A percentile compares a stretch with the other conserved stretches of the same genome.
These are phyloP conservation scores for Ophiocordyceps camponoti-rufipedis DNA, from an alignment of 2,329 filamentous ascomycete species.

Conservation along the genomic window DNA sequence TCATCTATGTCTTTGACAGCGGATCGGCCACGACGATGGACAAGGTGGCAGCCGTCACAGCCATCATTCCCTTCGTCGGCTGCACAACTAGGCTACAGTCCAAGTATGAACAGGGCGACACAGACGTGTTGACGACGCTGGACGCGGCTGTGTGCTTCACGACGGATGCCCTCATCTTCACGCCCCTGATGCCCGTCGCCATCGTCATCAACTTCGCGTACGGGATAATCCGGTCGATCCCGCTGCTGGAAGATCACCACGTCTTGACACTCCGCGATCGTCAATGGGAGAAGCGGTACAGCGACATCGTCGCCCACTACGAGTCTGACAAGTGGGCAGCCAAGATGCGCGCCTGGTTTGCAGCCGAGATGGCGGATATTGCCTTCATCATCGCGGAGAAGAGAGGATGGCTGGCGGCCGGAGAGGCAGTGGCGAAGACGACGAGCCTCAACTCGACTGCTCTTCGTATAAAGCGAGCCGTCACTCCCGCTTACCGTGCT, in stretches of 20 bases:
- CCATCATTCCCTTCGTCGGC: background rate
- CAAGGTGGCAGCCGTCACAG: background rate
- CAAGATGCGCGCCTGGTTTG: background rate
- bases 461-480: background rate
- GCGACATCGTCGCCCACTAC: background rate
- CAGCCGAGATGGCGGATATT: background rate
- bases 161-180: background rate
- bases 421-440: background rate
- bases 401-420: background rate
- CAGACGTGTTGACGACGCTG: background rate
- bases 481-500: background rate
- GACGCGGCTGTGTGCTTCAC: slow-evolving; percentile 3
- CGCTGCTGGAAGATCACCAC: background rate
- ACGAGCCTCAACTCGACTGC: background rate
- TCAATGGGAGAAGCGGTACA: background rate
- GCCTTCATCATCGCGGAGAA: background rate
- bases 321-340: background rate
- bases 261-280: background rate
- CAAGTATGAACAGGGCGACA: background rate
- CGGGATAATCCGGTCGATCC: background rate
- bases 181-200: background rate
- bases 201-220: background rate
- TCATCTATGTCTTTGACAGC: background rate
- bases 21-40: background rate
- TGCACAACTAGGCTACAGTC: background rate